Base-by-base conservation (phyloP, 176 grass and related monocot species). In the Oropetium thomaeum region DNA sequence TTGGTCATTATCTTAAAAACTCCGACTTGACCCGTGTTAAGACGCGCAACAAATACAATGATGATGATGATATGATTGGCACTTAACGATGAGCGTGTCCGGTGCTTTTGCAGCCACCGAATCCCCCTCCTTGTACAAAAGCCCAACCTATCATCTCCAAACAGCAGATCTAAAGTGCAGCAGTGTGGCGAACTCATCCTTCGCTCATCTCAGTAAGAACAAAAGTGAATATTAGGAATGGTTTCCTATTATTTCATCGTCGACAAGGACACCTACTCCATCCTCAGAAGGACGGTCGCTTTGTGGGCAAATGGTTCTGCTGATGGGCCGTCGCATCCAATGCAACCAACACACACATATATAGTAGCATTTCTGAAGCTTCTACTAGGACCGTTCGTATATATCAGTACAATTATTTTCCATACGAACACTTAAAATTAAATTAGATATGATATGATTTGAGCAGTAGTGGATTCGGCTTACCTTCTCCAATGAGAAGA, bases 401-500 rank as follows among this genome's bases (percentile, higher is more conserved):
- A 5, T 59, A 16, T 31, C 13, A 31, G 15, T 31, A 59, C 27
- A 29, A 4, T 59, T 29, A 4, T 59, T 59, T 59, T 9, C n/a
- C n/a, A n/a, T n/a, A n/a, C 8, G 12, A 29, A 2, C 1, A 59
- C 5, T 29, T 30, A 13, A 4, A 6, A 5, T 5, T 27, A 13
- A 29, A 30, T 6, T 61, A 1, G 19, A 25, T n/a, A 13, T 44
- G 26, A 13, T 57, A 8, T 63, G n/a, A 3, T 29, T 58, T 49
- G 23, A 30, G 12, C 10, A 43, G 23, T 33, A 58, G 12, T 45
- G 20, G 54, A 2, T 62, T 27, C 23, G 39, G 33, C 67, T 1
- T 89, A 93, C 94, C 96, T 98, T 98, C 89, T 38, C 96, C 96
- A 23, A 88, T 84, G 9, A 94, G 78, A 72, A 98, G 76, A 82